phyloP scores from a whole-genome alignment of 768 basidiomycete genomes.

The Lentinula edodes region DNA sequence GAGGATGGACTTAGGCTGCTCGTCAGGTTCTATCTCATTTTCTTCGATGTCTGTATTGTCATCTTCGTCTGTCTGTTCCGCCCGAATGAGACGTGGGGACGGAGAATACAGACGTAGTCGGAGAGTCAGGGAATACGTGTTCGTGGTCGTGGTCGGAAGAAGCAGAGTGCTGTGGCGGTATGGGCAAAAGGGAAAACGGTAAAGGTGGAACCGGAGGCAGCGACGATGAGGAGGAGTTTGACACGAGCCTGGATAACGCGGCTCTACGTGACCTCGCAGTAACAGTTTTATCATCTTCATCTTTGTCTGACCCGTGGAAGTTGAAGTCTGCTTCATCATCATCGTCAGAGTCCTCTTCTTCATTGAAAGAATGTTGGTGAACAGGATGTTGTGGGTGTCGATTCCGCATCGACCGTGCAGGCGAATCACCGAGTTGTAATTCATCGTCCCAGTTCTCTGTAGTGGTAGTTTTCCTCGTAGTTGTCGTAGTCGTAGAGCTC shows the following conservation, averaged over 20 bases:
- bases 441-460: slow-evolving; percentile 65
- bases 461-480: slow-evolving; percentile 11
- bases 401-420: slow-evolving; percentile 19
- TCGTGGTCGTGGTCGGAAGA: slow-evolving; percentile 11
- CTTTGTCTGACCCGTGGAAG: slow-evolving; percentile 40
- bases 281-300: slow-evolving; percentile 69
- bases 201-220: slow-evolving; percentile 30
- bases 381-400: too few species aligned
- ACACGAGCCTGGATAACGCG: slow-evolving; percentile 23
- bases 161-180: slow-evolving; percentile 7
- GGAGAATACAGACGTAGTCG: slow-evolving; percentile 62
- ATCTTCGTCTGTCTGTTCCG: slow-evolving; percentile 10
- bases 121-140: slow-evolving; percentile 50
- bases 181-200: slow-evolving; percentile 18
- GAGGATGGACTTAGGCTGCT: neutral
- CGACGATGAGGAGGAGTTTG: slow-evolving; percentile 18
- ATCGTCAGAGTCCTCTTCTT: too few species aligned
- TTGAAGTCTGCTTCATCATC: slow-evolving; percentile 38
- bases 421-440: slow-evolving; percentile 31
- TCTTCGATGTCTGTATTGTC: slow-evolving; percentile 7
- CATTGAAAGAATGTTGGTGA: slow-evolving; percentile 21
- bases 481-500: slow-evolving; percentile 11
- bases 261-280: slow-evolving; percentile 54
- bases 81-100: slow-evolving; percentile 35
- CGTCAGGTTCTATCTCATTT: neutral